A percentile compares a stretch with the other conserved stretches of the same genome.
These are phyloP conservation scores for Leccinum pallidistipes DNA, from an alignment of 1,284 basidiomycete genomes.

Conservation along the genomic window DNA sequence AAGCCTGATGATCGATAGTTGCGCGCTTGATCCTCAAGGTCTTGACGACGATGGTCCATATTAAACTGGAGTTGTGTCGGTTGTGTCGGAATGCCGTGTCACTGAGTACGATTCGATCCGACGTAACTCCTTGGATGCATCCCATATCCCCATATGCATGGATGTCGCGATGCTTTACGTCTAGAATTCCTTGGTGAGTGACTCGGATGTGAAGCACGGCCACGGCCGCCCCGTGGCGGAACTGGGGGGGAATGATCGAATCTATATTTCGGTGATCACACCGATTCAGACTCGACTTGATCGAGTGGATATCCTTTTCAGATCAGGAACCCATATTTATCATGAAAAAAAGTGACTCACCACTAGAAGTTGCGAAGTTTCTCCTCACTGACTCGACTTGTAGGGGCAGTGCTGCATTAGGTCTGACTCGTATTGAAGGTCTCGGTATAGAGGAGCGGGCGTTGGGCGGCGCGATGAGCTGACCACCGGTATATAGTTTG, in stretches of 20 bases:
- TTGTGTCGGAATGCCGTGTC: neutral
- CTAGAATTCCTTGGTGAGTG: neutral
- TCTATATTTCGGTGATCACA: neutral
- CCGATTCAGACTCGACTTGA: neutral
- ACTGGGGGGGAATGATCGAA: neutral
- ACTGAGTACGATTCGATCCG: neutral
- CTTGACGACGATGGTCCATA: neutral
- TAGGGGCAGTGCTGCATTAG: neutral
- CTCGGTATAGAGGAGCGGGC: neutral
- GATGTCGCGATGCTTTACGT: neutral
- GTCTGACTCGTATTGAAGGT: neutral
- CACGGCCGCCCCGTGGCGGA: neutral
- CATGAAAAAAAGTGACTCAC: neutral
- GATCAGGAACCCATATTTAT: neutral
- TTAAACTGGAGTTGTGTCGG: neutral
- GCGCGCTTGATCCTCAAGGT: neutral
- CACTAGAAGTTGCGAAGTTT: neutral
- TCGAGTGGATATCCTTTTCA: neutral
- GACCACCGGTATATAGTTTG: neutral
- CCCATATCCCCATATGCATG: neutral
- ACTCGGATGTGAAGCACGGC: neutral
- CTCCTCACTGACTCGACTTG: neutral
- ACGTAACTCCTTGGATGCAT: neutral
- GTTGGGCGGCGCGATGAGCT: neutral
- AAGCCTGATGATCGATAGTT: conserved; percentile 1